Conservation (phyloP, 768 basidiomycete species). For the Pluteus cervinus region DNA sequence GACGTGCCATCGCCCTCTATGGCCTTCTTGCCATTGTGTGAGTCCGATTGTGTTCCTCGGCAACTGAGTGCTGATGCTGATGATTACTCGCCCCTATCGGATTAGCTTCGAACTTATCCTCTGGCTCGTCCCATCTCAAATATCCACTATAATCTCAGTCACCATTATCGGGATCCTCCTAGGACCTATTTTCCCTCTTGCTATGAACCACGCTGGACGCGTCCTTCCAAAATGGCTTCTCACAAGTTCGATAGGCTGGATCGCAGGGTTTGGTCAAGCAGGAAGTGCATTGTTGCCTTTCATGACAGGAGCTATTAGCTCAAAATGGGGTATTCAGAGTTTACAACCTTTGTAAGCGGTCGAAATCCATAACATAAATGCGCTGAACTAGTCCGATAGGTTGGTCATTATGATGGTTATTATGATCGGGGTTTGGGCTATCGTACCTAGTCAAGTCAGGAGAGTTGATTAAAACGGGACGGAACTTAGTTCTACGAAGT, state of each 20-base stretch:
- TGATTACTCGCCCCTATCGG: constrained; percentile 19
- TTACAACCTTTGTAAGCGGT: constrained; percentile 54
- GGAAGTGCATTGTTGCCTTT: constrained; percentile 72
- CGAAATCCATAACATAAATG: background rate
- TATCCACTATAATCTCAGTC: constrained; percentile 59
- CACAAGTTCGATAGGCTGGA: constrained; percentile 60
- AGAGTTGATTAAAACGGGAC: constrained; percentile 11
- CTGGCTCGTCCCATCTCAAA: constrained; percentile 64
- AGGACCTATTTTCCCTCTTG: constrained; percentile 73
- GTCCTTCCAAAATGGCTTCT: constrained; percentile 70
- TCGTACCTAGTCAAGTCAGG: constrained; percentile 31
- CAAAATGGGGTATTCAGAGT: constrained; percentile 52
- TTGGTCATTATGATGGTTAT: constrained; percentile 56
- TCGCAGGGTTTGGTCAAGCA: constrained; percentile 62
- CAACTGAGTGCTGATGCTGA: background rate
- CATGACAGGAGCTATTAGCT: constrained; percentile 63
- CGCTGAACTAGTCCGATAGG: constrained; percentile 20
- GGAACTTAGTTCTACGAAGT: no score
- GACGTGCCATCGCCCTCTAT: constrained; percentile 47
- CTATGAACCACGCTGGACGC: constrained; percentile 64
- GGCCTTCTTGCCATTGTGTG: constrained; percentile 44
- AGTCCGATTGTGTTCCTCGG: constrained; percentile 8
- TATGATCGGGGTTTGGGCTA: constrained; percentile 50
- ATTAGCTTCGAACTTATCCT: constrained; percentile 62
- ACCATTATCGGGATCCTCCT: constrained; percentile 61